phyloP scores from a whole-genome alignment of 352 stramenopile genomes.

The Globisporangium polare region DNA sequence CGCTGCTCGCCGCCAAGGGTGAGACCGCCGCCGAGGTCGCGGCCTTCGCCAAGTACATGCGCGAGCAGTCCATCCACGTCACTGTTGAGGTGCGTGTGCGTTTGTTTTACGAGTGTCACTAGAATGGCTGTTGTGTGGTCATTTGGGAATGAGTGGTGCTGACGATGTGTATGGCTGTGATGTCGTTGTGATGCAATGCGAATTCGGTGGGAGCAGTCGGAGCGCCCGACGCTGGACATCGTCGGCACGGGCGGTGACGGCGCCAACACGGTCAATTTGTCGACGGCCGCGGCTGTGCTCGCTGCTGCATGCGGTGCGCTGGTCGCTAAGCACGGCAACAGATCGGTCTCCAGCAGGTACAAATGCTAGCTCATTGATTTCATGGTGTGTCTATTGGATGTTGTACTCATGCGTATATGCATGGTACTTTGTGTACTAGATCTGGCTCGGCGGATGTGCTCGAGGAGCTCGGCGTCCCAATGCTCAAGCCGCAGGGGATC shows the following conservation, averaged over 20 bases:
- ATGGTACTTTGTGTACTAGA: slow-evolving; percentile 9
- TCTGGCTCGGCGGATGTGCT: slow-evolving; percentile 97
- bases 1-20: slow-evolving; percentile 91
- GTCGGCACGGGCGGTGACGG: slow-evolving; percentile 98
- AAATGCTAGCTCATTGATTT: not conserved
- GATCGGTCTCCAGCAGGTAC: slow-evolving; percentile 92
- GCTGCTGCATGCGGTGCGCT: slow-evolving; percentile 91
- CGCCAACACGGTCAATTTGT: slow-evolving; percentile 98
- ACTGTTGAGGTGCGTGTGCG: slow-evolving; percentile 26
- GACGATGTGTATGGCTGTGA: not conserved
- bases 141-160: not conserved
- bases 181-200: slow-evolving; percentile 1
- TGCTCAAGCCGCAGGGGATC: slow-evolving; percentile 90
- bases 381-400: not conserved
- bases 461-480: slow-evolving; percentile 94
- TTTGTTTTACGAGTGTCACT: not conserved
- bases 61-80: slow-evolving; percentile 88
- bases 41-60: slow-evolving; percentile 96
- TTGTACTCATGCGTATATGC: not conserved
- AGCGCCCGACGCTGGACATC: slow-evolving; percentile 94
- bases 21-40: slow-evolving; percentile 95
- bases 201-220: slow-evolving; percentile 19
- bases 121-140: not conserved
- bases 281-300: slow-evolving; percentile 93
- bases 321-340: slow-evolving; percentile 97